phyloP scores from a whole-genome alignment of 352 stramenopile genomes.

The Phytophthora hybrid region DNA sequence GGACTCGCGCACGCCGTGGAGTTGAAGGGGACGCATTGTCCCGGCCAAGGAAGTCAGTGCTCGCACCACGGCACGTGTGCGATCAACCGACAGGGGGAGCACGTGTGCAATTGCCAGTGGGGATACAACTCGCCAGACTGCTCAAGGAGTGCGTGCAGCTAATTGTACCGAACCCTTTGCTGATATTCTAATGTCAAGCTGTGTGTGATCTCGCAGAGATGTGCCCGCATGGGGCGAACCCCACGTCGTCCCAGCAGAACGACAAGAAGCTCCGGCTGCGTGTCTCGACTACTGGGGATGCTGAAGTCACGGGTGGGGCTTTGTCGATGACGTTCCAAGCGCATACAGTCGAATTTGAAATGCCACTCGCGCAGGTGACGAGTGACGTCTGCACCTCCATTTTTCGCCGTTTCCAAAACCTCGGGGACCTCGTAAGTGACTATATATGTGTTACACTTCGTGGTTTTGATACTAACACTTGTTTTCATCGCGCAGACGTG shows the following conservation, averaged over 20 bases:
- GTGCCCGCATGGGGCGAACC: constrained; percentile 74
- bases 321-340: constrained; percentile 72
- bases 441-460: background rate
- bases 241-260: constrained; percentile 44
- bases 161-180: background rate
- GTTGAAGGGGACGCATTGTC: constrained; percentile 51
- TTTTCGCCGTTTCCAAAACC: constrained; percentile 79
- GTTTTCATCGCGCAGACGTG: constrained; percentile 39
- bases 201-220: constrained; percentile 50
- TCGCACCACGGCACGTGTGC: constrained; percentile 72
- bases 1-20: constrained; percentile 20
- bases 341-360: constrained; percentile 75
- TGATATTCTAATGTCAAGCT: background rate
- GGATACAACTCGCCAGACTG: constrained; percentile 71
- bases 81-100: constrained; percentile 67
- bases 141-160: constrained; percentile 53
- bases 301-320: constrained; percentile 43
- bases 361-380: constrained; percentile 58
- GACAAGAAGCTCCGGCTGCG: constrained; percentile 64
- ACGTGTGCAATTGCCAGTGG: constrained; percentile 86
- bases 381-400: constrained; percentile 63
- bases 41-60: constrained; percentile 70
- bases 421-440: constrained; percentile 60
- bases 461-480: constrained; percentile 1
- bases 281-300: constrained; percentile 33